Percentiles rank a stretch among this genome's conserved stretches.
Evolutionary conservation across 768 basidiomycete species (phyloP).

Genomic region (Suillus tomentosus): DNA sequence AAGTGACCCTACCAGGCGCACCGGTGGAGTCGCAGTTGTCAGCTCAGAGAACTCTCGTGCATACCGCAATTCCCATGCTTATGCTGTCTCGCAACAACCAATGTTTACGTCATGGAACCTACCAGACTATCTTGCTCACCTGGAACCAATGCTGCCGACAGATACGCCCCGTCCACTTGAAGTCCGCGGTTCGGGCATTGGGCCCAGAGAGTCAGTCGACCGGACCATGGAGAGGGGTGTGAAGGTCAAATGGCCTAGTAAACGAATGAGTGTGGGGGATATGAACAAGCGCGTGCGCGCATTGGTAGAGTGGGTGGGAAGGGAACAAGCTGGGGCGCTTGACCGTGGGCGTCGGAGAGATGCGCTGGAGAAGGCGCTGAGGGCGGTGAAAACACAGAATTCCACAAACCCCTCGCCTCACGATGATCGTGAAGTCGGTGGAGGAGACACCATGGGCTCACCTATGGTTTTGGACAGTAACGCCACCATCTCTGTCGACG

Average conservation of each 20-base stretch:
- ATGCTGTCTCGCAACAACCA: conserved; percentile 76
- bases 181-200: conserved; percentile 54
- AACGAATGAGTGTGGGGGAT: conserved; percentile 94
- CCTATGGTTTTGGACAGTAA: conserved; percentile 38
- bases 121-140: conserved; percentile 90
- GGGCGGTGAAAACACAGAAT: conserved; percentile 17
- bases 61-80: conserved; percentile 79
- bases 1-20: conserved; percentile 51
- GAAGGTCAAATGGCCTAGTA: conserved; percentile 91
- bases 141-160: conserved; percentile 80
- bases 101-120: conserved; percentile 86
- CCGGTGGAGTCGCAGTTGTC: conserved; percentile 36
- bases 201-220: conserved; percentile 55
- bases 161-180: conserved; percentile 73
- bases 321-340: conserved; percentile 76
- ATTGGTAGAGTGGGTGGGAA: conserved; percentile 91
- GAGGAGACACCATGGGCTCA: conserved; percentile 21
- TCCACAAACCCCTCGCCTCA: conserved; percentile 15
- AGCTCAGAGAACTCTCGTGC: conserved; percentile 57
- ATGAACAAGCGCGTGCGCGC: conserved; percentile 95
- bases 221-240: conserved; percentile 73
- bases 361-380: conserved; percentile 61
- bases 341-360: conserved; percentile 72
- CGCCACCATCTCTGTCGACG: conserved; percentile 17
- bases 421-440: conserved; percentile 20